Percentiles rank a stretch among this genome's conserved stretches.
Conservation (phyloP, 73 alveolate species). For the Paramecium primaurelia region DNA sequence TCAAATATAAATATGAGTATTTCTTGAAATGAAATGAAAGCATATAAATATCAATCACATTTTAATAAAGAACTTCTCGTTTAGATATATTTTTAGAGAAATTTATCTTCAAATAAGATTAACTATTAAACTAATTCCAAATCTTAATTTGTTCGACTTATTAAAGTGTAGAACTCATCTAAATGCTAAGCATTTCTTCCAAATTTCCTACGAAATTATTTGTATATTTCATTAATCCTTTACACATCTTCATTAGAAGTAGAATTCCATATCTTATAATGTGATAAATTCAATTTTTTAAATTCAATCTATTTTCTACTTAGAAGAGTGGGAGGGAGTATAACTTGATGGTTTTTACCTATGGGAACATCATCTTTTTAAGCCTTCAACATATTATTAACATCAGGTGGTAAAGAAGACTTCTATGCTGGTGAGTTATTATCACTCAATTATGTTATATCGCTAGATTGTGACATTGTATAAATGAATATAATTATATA, state of each 20-base stretch:
- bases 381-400: neutral
- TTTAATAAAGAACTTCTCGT: neutral
- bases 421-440: slow-evolving; percentile 3
- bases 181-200: neutral
- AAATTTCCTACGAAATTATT: neutral
- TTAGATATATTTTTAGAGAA: neutral
- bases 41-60: neutral
- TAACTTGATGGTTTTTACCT: neutral
- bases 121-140: neutral
- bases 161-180: slow-evolving; percentile 23
- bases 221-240: neutral
- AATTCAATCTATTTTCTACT: neutral
- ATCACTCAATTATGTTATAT: neutral
- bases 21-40: neutral
- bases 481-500: neutral
- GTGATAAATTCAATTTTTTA: neutral
- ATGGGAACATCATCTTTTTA: neutral
- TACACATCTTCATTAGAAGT: neutral
- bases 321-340: neutral
- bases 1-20: neutral
- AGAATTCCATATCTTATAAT: neutral
- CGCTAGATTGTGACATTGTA: neutral
- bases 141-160: neutral
- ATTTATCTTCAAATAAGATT: slow-evolving; percentile 5
- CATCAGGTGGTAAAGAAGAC: neutral